Percentiles rank a stretch among this genome's conserved stretches.
These are phyloP conservation scores for Lactifluus rugatus DNA, from an alignment of 768 basidiomycete species.

Conservation along the genomic window DNA sequence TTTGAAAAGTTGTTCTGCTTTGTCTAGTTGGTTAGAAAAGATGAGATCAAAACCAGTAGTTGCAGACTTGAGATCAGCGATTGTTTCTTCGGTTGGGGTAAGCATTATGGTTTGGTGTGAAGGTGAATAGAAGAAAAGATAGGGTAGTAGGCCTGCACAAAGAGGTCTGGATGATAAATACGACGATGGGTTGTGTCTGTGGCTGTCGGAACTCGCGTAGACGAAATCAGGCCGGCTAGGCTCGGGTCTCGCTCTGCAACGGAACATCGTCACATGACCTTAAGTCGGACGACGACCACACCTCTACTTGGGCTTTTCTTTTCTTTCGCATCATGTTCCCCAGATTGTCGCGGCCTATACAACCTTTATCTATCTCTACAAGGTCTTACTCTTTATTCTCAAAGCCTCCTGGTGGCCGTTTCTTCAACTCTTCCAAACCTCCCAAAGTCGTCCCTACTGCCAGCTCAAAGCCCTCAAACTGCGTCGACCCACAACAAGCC, in stretches of 20 bases:
- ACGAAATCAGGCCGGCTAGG: too few species aligned
- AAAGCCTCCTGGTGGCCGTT: constrained; percentile 64
- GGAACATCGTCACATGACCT: neutral
- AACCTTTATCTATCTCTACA: constrained; percentile 25
- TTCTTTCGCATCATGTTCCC: constrained; percentile 16
- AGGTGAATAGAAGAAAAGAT: neutral
- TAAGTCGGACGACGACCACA: too few species aligned
- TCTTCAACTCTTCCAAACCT: constrained; percentile 65
- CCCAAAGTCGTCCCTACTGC: constrained; percentile 36
- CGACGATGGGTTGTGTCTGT: neutral
- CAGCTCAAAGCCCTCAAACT: constrained; percentile 26
- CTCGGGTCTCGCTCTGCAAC: too few species aligned
- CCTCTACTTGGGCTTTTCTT: too few species aligned
- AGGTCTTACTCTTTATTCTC: constrained; percentile 71
- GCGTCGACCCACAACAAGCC: constrained; percentile 25
- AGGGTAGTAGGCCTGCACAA: neutral
- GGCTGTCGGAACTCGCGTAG: too few species aligned
- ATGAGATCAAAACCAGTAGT: constrained; percentile 54
- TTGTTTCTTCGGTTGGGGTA: constrained; percentile 22
- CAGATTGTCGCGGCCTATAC: constrained; percentile 13
- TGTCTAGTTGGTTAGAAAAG: constrained; percentile 55
- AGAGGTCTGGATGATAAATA: neutral
- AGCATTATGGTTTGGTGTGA: neutral
- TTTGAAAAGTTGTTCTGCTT: constrained; percentile 44
- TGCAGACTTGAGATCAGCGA: constrained; percentile 28